Conservation (phyloP, 148 eudicot species). For the Nepenthes gracilis region DNA sequence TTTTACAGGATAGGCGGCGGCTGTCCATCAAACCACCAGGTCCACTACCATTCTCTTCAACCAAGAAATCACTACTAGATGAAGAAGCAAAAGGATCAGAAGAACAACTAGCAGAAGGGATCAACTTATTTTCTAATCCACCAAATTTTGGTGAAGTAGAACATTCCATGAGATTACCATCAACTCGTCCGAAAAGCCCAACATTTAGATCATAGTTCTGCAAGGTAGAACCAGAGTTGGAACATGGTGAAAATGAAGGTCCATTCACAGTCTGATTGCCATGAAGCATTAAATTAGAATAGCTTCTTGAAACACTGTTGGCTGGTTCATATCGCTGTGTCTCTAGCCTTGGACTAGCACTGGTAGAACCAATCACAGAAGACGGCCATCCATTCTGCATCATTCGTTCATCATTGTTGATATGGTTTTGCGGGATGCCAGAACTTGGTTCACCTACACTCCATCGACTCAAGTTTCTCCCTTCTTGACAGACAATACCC, state of each 20-base stretch:
- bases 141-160: slow-evolving; percentile 20
- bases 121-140: slow-evolving; percentile 19
- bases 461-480: slow-evolving; percentile 21
- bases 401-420: slow-evolving; percentile 14
- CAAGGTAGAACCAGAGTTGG: slow-evolving; percentile 22
- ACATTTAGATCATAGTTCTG: slow-evolving; percentile 34
- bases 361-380: slow-evolving; percentile 18
- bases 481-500: slow-evolving; percentile 17
- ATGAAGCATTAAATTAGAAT: slow-evolving; percentile 28
- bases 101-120: slow-evolving; percentile 30
- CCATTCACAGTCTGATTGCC: slow-evolving; percentile 18
- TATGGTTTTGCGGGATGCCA: slow-evolving; percentile 11
- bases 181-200: slow-evolving; percentile 23
- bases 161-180: slow-evolving; percentile 26
- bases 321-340: slow-evolving; percentile 20
- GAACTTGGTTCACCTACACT: slow-evolving; percentile 20
- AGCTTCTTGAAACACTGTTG: slow-evolving; percentile 1
- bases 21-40: slow-evolving; percentile 44
- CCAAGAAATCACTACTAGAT: slow-evolving; percentile 32
- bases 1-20: slow-evolving; percentile 61
- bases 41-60: slow-evolving; percentile 42
- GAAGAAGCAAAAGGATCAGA: slow-evolving; percentile 39
- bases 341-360: slow-evolving; percentile 21
- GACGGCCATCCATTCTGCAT: slow-evolving; percentile 27
- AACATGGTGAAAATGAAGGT: slow-evolving; percentile 23